phyloP scores from a whole-genome alignment of 106 monocot species.

The Iris macrosiphon region DNA sequence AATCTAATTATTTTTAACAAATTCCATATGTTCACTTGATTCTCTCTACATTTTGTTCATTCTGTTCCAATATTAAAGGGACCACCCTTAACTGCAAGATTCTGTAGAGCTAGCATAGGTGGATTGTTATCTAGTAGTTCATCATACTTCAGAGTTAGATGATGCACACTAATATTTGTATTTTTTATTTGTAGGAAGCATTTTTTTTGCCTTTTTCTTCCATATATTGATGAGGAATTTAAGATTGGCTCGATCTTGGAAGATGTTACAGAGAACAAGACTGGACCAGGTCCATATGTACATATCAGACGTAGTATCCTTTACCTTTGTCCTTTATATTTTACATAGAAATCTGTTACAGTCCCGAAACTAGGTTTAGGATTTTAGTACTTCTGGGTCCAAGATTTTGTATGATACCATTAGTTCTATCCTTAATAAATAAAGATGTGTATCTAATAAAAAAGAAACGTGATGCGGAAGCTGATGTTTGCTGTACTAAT shows the following conservation, averaged over 20 bases:
- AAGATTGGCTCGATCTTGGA: conserved; percentile 43
- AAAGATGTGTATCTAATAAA: conserved; percentile 74
- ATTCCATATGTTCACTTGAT: conserved; percentile 1
- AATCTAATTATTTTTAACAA: background rate
- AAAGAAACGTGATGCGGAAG: conserved; percentile 58
- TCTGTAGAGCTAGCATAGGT: background rate
- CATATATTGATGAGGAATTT: conserved; percentile 75
- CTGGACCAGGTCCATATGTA: conserved; percentile 67
- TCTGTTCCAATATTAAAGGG: too few relatives aligned
- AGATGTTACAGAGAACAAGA: conserved; percentile 35
- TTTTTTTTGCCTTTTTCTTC: conserved; percentile 74
- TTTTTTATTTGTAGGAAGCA: conserved; percentile 69
- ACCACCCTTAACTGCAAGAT: background rate
- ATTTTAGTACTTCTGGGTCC: background rate
- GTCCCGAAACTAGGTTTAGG: conserved; percentile 3
- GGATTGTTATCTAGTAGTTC: too few relatives aligned
- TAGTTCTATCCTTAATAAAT: conserved; percentile 10
- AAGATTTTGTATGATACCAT: conserved; percentile 1
- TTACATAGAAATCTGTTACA: too few relatives aligned
- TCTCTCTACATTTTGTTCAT: background rate
- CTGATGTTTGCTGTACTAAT: conserved; percentile 63
- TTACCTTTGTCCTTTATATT: conserved; percentile 1
- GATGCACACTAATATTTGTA: too few relatives aligned
- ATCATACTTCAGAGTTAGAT: too few relatives aligned
- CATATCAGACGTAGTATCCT: conserved; percentile 98